Conservation (phyloP, 495 filamentous ascomycete species). For the Daldinia decipiens region DNA sequence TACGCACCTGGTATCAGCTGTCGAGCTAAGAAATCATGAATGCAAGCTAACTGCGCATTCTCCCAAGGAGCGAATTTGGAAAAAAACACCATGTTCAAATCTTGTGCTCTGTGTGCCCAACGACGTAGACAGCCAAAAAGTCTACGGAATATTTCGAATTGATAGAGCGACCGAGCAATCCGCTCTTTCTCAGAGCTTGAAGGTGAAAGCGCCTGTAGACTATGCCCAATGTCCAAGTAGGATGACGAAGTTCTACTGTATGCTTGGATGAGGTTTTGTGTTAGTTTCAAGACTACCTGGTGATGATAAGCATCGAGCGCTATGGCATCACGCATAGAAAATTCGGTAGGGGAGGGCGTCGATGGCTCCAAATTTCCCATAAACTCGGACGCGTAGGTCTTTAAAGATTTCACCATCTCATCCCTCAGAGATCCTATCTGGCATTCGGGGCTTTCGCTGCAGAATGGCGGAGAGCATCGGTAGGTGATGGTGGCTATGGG, state of each 20-base stretch:
- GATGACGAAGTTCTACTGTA: neutral
- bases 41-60: neutral
- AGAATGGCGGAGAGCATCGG: neutral
- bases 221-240: neutral
- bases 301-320: neutral
- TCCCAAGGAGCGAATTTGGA: neutral
- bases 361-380: neutral
- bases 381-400: neutral
- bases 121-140: neutral
- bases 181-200: neutral
- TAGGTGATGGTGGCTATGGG: neutral
- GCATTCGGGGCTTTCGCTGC: neutral
- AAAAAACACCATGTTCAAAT: neutral
- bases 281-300: neutral
- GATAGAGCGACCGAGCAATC: neutral
- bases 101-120: neutral
- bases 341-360: neutral
- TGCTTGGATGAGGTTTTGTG: neutral
- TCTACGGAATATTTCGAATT: neutral
- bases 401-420: neutral
- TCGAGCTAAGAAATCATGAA: neutral
- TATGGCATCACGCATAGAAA: neutral
- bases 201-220: neutral
- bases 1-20: neutral
- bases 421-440: neutral